Evolutionary conservation across 176 grass and related monocot genomes (phyloP), one percentile per base, ranked within the genome.

Genomic region (Bolboschoenus planiculmis): DNA sequence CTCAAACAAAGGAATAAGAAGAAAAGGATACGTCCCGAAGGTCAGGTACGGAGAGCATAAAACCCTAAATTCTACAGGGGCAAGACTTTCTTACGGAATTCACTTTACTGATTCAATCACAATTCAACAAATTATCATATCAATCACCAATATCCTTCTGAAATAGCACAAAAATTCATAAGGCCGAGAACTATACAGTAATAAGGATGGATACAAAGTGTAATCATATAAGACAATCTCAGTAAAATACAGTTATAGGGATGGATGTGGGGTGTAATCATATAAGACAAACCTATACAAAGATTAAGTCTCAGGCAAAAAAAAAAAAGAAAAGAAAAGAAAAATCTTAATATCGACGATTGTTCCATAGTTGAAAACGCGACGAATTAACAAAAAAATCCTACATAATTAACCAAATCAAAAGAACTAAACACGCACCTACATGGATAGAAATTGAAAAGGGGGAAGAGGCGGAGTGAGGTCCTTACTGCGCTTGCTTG

Each of bases 371-470:
- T 51, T 33, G 4, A 77, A 30, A 51, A 76, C n/a, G 24, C 13
- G 31, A 76, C 24, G 4, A n/a, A 48, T 3, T 50, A 75, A 23
- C 42, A 46, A 75, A 30, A 30, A 51, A 1, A 67, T 53, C 43
- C 43, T 76, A 10, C 71, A 50, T 18, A 50, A 4, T 31, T 8
- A 51, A 51, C 27, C 24, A 18, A 51, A 77, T 53, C 72, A 33
- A 30, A 51, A 27, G 44, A 77, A 77, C 72, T 13, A 24, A 73
- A 46, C 21, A 39, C 34, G n/a, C 20, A 8, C 63, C 63, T 67
- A 36, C n/a, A n/a, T n/a, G n/a, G n/a, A n/a, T n/a, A 70, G 5
- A 77, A 51, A 77, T 77, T 53, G 72, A 77, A 77, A 31, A 53
- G 72, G 43, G 5, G 29, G 23, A 18, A 48, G 24, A n/a, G n/a